Percentiles rank a stretch among this genome's conserved stretches.
Conservation (phyloP, 345 rosid species). For the Erodium maritimum region DNA sequence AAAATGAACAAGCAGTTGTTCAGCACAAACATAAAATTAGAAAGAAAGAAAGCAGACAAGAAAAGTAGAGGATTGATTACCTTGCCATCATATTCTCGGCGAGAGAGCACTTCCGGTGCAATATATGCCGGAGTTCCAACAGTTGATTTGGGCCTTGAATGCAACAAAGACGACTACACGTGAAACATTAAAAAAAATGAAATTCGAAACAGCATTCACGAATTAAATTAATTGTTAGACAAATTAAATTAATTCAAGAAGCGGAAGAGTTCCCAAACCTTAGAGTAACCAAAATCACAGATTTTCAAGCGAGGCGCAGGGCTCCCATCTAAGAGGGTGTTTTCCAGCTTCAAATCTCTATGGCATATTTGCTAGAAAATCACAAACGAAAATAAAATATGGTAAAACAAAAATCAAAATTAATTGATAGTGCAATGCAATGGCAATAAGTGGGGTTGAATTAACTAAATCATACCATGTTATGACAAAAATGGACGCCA, state of each 20-base stretch:
- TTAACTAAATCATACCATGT: slow-evolving; percentile 32
- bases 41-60: slow-evolving; percentile 3
- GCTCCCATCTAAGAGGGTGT: slow-evolving; percentile 80
- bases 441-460: not conserved
- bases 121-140: slow-evolving; percentile 95
- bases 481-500: slow-evolving; percentile 73
- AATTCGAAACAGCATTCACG: not conserved
- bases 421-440: not conserved
- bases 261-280: slow-evolving; percentile 27
- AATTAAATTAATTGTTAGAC: not conserved
- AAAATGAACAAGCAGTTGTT: not conserved
- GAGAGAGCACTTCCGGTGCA: slow-evolving; percentile 85
- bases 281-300: slow-evolving; percentile 91
- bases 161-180: slow-evolving; percentile 67
- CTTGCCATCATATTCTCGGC: slow-evolving; percentile 80
- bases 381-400: not conserved
- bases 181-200: not conserved
- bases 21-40: not conserved
- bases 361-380: slow-evolving; percentile 81
- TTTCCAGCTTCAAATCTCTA: slow-evolving; percentile 88
- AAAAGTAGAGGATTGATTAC: slow-evolving; percentile 16
- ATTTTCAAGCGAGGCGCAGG: slow-evolving; percentile 87
- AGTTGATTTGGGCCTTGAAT: slow-evolving; percentile 87
- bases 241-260: not conserved
- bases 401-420: not conserved